A percentile compares a stretch with the other conserved stretches of the same genome.
These are phyloP conservation scores for Carallia pectinifolia DNA, from an alignment of 345 rosid species.

Conservation along the genomic window DNA sequence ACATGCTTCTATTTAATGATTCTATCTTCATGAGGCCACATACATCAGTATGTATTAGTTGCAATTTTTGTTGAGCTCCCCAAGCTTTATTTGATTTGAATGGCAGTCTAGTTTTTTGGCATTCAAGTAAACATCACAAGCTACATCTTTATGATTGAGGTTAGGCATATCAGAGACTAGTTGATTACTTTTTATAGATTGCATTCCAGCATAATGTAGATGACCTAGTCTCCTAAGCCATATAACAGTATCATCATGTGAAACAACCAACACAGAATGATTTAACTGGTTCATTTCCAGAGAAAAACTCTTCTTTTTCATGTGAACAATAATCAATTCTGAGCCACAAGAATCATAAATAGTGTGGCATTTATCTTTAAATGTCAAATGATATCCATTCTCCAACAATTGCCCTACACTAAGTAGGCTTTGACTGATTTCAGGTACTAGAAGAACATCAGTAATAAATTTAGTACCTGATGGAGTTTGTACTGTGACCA, in stretches of 20 bases:
- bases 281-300: not conserved
- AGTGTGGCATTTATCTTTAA: not conserved
- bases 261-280: not conserved
- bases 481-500: not conserved
- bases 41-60: not conserved
- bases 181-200: not conserved
- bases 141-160: rapidly evolving
- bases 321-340: not conserved
- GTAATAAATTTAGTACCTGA: not conserved
- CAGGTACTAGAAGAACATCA: not conserved
- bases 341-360: not conserved
- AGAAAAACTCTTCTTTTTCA: not conserved
- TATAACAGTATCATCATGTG: not conserved
- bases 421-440: not conserved
- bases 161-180: not conserved
- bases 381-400: not conserved
- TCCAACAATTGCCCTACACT: not conserved
- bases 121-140: not conserved
- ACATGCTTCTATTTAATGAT: not conserved
- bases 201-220: not conserved
- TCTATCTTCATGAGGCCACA: not conserved
- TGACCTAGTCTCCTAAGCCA: not conserved
- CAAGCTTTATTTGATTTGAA: not conserved
- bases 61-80: not conserved
- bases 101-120: not conserved